Base-by-base conservation (phyloP, 805 yeast genomes). In the Priceomyces fermenticarens region DNA sequence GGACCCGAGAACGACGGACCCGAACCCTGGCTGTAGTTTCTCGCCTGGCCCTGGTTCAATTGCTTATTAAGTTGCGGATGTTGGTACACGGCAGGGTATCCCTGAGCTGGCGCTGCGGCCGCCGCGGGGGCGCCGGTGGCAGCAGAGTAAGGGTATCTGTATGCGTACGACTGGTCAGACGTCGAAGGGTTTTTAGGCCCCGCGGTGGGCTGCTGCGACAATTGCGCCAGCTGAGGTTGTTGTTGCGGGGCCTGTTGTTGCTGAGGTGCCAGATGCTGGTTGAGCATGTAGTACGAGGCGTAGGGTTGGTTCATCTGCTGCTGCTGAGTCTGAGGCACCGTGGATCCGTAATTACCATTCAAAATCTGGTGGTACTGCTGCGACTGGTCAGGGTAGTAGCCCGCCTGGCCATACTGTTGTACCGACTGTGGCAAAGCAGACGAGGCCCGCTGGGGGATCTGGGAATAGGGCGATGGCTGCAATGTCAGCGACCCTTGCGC, bases 11-110 rank as follows among this genome's bases (percentile, higher is more conserved):
- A 39, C 13, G 53, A 20, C 32, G 45, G 43, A 16, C 53, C 42
- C 36, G 49, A 50, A 12, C 47, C 36, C 32, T 46, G 49, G 36
- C 47, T 53, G 32, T 49, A 57, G 44, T 43, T 60, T 45, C 43
- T 63, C 30, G 55, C 61, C 52, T 47, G 58, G 38, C 53, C 58
- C 39, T 55, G 60, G 44, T 53, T 42, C 38, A 53, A 53, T 46
- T 58, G 72, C 32, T 43, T 47, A 32, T 32, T 45, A 23, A 44
- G 14, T 15, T 43, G 53, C 2, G 57, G 58, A 30, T 48, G 58
- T 40, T 50, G 60, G 38, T 53, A 55, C 48, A 52, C 42, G 10
- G 46, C 25, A 17, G 48, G 46, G 35, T 50, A 53, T 36, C 45
- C 51, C 27, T 53, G 47, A 7, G 56, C 51, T 3, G 51, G 49